Evolutionary conservation across 768 basidiomycete genomes (phyloP).

Genomic region (Tylopilus vinaceipallidus): DNA sequence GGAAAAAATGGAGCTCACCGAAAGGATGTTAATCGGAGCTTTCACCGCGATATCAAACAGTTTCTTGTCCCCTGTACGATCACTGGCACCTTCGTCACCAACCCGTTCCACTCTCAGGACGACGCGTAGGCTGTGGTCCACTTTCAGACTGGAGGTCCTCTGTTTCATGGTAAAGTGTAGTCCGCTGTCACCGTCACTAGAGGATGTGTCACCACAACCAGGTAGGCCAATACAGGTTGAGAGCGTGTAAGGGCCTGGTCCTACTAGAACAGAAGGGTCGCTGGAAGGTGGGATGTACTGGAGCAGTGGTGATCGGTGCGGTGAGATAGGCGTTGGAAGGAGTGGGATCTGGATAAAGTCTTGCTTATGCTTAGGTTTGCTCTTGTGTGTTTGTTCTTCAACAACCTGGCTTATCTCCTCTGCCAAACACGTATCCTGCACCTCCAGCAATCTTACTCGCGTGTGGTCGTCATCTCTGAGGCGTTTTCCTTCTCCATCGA

Average conservation of each 20-base stretch:
- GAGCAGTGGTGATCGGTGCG: constrained; percentile 29
- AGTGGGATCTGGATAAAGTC: constrained; percentile 17
- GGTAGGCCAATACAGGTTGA: constrained; percentile 18
- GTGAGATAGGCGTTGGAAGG: constrained; percentile 30
- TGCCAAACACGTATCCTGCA: constrained; percentile 16
- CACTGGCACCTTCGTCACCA: constrained; percentile 68
- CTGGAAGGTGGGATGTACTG: constrained; percentile 8
- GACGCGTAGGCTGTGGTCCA: constrained; percentile 79
- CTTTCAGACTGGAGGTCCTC: constrained; percentile 63
- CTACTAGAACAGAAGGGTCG: constrained; percentile 24
- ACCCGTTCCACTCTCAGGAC: constrained; percentile 72
- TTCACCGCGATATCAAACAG: constrained; percentile 87
- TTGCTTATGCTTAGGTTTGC: constrained; percentile 12
- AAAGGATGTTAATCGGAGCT: constrained; percentile 83
- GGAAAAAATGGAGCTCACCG: constrained; percentile 53
- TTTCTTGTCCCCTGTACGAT: constrained; percentile 74
- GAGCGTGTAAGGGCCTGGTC: constrained; percentile 27
- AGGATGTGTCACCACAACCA: constrained; percentile 6
- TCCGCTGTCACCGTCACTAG: constrained; percentile 17
- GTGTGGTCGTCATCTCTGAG: constrained; percentile 7
- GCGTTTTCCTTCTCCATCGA: neutral
- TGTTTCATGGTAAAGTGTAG: constrained; percentile 75
- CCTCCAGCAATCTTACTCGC: constrained; percentile 14
- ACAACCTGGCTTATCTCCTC: constrained; percentile 17
- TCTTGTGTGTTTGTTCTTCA: constrained; percentile 8